Evolutionary conservation across 2,329 filamentous ascomycete species (phyloP), one percentile per base, ranked within the genome.

Genomic region (Sporothrix pseudoabietina): DNA sequence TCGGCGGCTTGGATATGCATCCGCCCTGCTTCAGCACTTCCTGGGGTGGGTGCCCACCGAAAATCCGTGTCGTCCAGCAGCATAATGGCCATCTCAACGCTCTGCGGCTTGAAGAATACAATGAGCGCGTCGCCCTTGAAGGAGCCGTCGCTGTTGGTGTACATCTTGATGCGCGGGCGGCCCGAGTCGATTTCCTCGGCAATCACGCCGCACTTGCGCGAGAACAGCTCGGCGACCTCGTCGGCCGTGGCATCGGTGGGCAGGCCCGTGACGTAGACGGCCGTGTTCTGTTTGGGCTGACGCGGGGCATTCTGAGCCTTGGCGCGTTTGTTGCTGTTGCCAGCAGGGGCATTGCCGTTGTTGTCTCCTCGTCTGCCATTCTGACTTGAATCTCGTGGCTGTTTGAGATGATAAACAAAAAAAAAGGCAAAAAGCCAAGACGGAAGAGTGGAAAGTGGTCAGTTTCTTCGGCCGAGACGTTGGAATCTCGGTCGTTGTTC

Each of bases 51-150:
- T 0, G 84, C 84, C 74, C 92, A 85, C 73, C 95, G 88, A 78
- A 98, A 96, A 77, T 94, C 90, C 4, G 91, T 92, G 78, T 94
- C 93, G 80, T 97, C 93, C 14, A 94, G 86, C 78, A 96, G 86
- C 83, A 91, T 89, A 76, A 95, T 92, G 61, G 93, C 93, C 84
- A 94, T 91, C 57, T 92, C 85, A 74, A 99, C 95, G n/a, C 93
- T 97, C 79, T 97, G 94, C 0, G 94, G 92, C 78, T 96, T 93
- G 87, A 97, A 98, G 83, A 97, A 99, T 49, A 98, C 93, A 72
- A 99, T 86, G 44, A 99, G 86, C 2, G 93, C 94, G 80, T 98
- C 94, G 75, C 96, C 96, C 80, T 98, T 98, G 86, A 97, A 97
- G 19, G 89, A 88, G 26, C 94, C 96, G 0, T 90, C 83, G 1